phyloP scores from a whole-genome alignment of 305 asterid genomes.

The Solanum chacoense region DNA sequence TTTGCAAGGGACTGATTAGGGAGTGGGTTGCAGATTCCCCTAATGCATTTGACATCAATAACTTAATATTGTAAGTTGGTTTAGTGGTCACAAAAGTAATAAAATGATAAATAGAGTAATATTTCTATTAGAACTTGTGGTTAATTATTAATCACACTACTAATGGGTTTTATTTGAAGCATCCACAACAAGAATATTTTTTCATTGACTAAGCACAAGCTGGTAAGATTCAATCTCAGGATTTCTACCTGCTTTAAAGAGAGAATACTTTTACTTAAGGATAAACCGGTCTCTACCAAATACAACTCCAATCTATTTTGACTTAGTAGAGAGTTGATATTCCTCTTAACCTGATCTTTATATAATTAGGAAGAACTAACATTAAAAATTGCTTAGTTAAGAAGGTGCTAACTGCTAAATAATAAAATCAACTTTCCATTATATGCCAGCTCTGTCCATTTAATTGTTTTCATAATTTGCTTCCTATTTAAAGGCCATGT shows the following conservation, averaged over 20 bases:
- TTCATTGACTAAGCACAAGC: accelerated
- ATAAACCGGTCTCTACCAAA: too few species aligned
- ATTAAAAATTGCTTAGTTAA: background rate
- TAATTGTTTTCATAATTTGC: too few species aligned
- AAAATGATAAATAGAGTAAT: too few species aligned
- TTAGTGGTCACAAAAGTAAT: background rate
- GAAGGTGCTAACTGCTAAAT: background rate
- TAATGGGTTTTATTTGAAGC: too few species aligned
- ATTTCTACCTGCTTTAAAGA: too few species aligned
- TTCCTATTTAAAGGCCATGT: background rate
- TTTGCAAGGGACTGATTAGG: background rate
- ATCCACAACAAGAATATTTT: too few species aligned
- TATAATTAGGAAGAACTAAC: background rate
- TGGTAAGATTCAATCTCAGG: too few species aligned
- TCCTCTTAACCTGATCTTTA: background rate
- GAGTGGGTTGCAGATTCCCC: background rate
- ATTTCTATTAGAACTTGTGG: too few species aligned
- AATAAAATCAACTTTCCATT: background rate
- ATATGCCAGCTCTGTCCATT: background rate
- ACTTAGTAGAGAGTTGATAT: background rate
- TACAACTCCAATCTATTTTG: too few species aligned
- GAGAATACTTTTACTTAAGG: too few species aligned
- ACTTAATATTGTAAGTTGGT: background rate
- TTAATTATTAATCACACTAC: too few species aligned
- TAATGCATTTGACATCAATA: background rate